Evolutionary conservation across 495 filamentous ascomycete species (phyloP).

Genomic region (Daldinia bambusicola): DNA sequence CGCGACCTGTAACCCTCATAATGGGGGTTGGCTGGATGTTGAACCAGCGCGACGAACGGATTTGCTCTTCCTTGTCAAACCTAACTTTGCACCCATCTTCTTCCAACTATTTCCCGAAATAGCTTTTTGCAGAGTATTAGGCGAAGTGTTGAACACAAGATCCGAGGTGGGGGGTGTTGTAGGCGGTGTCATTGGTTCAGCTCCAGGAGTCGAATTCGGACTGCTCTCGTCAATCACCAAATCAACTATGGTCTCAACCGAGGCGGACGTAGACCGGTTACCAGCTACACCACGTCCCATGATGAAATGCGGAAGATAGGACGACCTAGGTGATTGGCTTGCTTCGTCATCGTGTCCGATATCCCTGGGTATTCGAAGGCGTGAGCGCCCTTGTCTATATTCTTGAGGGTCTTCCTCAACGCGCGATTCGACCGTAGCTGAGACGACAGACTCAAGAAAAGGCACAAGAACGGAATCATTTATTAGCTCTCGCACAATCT

Average conservation of each 20-base stretch:
- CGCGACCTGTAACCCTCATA: conserved; percentile 67
- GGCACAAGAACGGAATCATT: conserved; percentile 91
- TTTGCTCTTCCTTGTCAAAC: conserved; percentile 69
- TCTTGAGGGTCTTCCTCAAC: conserved; percentile 50
- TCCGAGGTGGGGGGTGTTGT: conserved; percentile 80
- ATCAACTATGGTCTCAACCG: conserved; percentile 49
- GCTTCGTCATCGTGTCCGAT: conserved; percentile 48
- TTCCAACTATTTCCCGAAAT: conserved; percentile 76
- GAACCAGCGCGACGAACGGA: conserved; percentile 53
- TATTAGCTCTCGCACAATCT: conserved; percentile 94
- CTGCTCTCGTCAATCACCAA: conserved; percentile 63
- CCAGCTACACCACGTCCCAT: conserved; percentile 50
- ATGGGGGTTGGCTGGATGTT: conserved; percentile 53
- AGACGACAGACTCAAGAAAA: conserved; percentile 72
- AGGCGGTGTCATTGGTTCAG: conserved; percentile 87
- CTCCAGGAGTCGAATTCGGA: conserved; percentile 60
- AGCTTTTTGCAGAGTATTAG: conserved; percentile 60
- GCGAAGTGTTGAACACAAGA: conserved; percentile 64
- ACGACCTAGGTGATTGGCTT: conserved; percentile 55
- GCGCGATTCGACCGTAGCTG: conserved; percentile 48
- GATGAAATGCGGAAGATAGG: conserved; percentile 57
- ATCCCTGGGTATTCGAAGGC: conserved; percentile 54
- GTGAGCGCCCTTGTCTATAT: conserved; percentile 51
- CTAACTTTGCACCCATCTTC: conserved; percentile 82
- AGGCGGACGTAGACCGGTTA: conserved; percentile 54